These are phyloP conservation scores for Cornus controversa DNA, from an alignment of 148 eudicot species.

Conservation along the genomic window DNA sequence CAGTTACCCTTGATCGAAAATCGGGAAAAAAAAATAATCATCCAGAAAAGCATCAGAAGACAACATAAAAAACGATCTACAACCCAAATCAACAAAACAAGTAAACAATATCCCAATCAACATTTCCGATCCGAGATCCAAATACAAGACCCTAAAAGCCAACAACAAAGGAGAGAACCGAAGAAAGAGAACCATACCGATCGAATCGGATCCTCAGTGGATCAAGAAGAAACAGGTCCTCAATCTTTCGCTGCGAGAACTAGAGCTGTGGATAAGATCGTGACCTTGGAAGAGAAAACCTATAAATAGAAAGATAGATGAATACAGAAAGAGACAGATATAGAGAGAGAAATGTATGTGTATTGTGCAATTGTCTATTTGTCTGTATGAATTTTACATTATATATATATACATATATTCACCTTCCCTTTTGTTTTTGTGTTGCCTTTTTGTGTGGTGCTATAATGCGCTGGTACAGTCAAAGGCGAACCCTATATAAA, in stretches of 20 bases:
- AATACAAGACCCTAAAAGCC: not conserved
- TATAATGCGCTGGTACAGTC: too few species aligned
- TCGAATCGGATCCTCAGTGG: slow-evolving; percentile 10
- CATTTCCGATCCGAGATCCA: not conserved
- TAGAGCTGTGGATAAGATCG: slow-evolving; percentile 8
- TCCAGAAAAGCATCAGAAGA: not conserved
- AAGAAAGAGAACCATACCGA: slow-evolving; percentile 5
- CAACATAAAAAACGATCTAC: slow-evolving; percentile 12
- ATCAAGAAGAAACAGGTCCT: not conserved
- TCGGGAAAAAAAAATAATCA: not conserved
- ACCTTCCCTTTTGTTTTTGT: not conserved
- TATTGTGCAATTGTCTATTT: not conserved
- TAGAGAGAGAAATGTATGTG: not conserved
- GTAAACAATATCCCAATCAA: not conserved
- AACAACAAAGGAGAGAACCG: not conserved
- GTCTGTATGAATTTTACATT: too few species aligned
- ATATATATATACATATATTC: not conserved
- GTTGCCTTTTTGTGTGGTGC: not conserved
- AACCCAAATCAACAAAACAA: not conserved
- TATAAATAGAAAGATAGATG: not conserved
- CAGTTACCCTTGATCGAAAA: not conserved
- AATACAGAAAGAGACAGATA: not conserved
- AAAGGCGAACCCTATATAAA: not conserved
- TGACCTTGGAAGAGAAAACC: slow-evolving; percentile 6
- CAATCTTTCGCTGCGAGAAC: not conserved